Percentiles rank a stretch among this genome's conserved stretches.
These are phyloP conservation scores for Stenogyne calaminthoides DNA, from an alignment of 305 asterid genomes.

Conservation along the genomic window DNA sequence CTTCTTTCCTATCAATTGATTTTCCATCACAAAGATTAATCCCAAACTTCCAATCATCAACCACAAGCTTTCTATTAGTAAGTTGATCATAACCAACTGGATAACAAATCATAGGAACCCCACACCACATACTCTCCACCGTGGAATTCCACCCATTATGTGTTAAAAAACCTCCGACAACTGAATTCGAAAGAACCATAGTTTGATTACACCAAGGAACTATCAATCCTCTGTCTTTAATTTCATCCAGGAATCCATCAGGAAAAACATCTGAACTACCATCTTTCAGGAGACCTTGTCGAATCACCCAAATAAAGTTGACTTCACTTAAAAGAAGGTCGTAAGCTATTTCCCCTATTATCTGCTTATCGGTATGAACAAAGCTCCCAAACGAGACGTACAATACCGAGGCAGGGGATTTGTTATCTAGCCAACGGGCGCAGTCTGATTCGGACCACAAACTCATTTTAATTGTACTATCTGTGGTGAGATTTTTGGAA, in stretches of 20 bases:
- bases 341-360: slow-evolving; percentile 43
- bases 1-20: not conserved
- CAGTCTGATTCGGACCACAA: slow-evolving; percentile 7
- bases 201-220: slow-evolving; percentile 56
- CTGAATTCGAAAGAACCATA: slow-evolving; percentile 43
- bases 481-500: not conserved
- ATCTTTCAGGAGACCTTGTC: slow-evolving; percentile 43
- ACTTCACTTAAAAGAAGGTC: slow-evolving; percentile 49
- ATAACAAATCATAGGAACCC: slow-evolving; percentile 48
- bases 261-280: slow-evolving; percentile 38
- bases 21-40: not conserved
- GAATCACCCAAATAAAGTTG: slow-evolving; percentile 51
- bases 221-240: slow-evolving; percentile 24
- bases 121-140: slow-evolving; percentile 58
- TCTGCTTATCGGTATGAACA: not conserved
- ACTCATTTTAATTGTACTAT: slow-evolving; percentile 30
- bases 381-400: slow-evolving; percentile 21
- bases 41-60: slow-evolving; percentile 19
- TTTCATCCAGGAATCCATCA: slow-evolving; percentile 29
- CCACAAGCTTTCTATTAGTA: slow-evolving; percentile 54
- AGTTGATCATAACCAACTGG: slow-evolving; percentile 55
- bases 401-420: slow-evolving; percentile 1
- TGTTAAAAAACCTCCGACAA: slow-evolving; percentile 52
- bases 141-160: slow-evolving; percentile 68
- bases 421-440: slow-evolving; percentile 4